Percentiles rank a stretch among this genome's conserved stretches.
Evolutionary conservation across 441 rosid genomes (phyloP).

Genomic region (Gossypium schwendimanii): DNA sequence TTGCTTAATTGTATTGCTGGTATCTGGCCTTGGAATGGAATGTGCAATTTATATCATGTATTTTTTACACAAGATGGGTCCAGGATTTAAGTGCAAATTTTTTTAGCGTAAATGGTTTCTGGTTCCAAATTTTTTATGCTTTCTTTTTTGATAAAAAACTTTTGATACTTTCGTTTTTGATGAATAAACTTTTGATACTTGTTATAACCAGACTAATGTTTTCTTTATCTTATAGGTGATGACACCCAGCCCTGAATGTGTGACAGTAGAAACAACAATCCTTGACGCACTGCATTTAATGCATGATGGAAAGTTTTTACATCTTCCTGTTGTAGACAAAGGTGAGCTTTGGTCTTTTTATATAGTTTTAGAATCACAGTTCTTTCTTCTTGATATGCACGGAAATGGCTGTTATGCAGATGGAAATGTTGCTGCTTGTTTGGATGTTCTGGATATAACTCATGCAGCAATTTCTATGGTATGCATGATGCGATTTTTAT

Average conservation of each 20-base stretch:
- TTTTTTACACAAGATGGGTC: background rate
- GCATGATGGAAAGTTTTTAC: constrained; percentile 89
- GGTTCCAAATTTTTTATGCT: background rate
- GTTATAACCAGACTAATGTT: background rate
- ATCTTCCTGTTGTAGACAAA: constrained; percentile 82
- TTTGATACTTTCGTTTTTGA: background rate
- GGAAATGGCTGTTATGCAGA: constrained; percentile 35
- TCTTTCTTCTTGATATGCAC: background rate
- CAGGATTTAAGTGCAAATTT: background rate
- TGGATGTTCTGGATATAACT: constrained; percentile 83
- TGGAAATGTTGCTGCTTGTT: constrained; percentile 53
- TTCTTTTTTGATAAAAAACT: background rate
- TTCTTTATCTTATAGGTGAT: constrained; percentile 47
- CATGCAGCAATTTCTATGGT: constrained; percentile 88
- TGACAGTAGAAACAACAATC: constrained; percentile 60
- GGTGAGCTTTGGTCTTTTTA: constrained; percentile 28
- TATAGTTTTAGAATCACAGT: background rate
- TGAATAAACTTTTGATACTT: background rate
- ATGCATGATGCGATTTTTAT: constrained; percentile 15
- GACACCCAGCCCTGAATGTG: constrained; percentile 83
- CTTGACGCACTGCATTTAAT: constrained; percentile 82
- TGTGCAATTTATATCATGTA: background rate
- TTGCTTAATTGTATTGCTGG: background rate
- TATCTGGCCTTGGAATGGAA: background rate
- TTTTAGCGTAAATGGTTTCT: background rate